Conservation (phyloP, 352 stramenopile species). For the Phytophthora nicotianae region DNA sequence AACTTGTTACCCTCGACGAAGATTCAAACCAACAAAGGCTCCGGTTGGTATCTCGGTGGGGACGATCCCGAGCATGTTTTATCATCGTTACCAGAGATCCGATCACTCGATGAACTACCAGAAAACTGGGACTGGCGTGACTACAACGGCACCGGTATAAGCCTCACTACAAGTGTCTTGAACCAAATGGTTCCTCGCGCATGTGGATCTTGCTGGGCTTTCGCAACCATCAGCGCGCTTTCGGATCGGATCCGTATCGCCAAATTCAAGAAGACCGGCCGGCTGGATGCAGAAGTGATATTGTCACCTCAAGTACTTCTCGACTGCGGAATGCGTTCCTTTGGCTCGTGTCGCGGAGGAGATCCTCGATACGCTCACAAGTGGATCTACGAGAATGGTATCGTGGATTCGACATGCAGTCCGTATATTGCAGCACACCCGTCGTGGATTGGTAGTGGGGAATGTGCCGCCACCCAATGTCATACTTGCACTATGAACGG, state of each 20-base stretch:
- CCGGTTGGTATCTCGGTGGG: conserved; percentile 60
- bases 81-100: conserved; percentile 39
- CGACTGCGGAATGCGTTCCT: conserved; percentile 78
- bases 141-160: conserved; percentile 70
- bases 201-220: conserved; percentile 78
- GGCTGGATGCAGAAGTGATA: conserved; percentile 53
- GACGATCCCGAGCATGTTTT: conserved; percentile 55
- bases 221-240: conserved; percentile 60
- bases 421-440: conserved; percentile 79
- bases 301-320: conserved; percentile 68
- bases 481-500: conserved; percentile 59
- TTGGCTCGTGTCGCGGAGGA: conserved; percentile 68
- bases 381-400: conserved; percentile 80
- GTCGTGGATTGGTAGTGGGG: conserved; percentile 59
- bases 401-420: conserved; percentile 75
- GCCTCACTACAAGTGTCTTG: conserved; percentile 62
- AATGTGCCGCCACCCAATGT: conserved; percentile 61
- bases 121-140: conserved; percentile 66
- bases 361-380: conserved; percentile 76
- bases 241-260: conserved; percentile 77
- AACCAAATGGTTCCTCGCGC: conserved; percentile 77
- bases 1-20: neutral
- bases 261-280: conserved; percentile 54
- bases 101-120: conserved; percentile 59
- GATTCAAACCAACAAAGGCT: conserved; percentile 35